Base-by-base conservation (phyloP, 352 stramenopile genomes). In the Phytophthora constricta region DNA sequence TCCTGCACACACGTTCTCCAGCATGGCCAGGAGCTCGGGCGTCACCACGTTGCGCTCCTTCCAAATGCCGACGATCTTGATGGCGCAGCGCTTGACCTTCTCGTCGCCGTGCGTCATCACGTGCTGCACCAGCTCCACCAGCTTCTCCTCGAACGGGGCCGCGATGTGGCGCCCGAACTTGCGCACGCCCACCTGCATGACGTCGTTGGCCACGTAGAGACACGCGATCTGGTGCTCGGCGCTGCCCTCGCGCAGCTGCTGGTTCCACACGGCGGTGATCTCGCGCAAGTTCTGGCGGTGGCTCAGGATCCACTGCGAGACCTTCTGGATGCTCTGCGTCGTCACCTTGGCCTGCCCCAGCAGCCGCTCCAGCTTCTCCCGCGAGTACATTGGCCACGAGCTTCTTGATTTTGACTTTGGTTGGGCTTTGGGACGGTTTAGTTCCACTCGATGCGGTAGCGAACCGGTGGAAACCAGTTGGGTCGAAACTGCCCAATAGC, bases 31-130 rank as follows among this genome's bases (percentile, higher is more conserved):
- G 46, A 92, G 56, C 5, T 57, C 20, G 0, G 72, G 70, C 31
- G 71, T 79, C 22, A 96, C 68, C 22, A 91, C 85, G n/a, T 75
- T 61, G 27, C 87, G 84, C 56, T 94, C 84, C 49, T 91, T 89
- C 87, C 87, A 96, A 65, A 96, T 91, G 42, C 84, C 82, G 27
- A 96, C 87, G 64, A 96, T 83, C 72, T 96, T 96, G 60, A 93
- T 88, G 26, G 91, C 68, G 49, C 86, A 92, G 54, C 85, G 86
- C 71, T 96, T 93, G 57, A 94, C 85, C 60, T 92, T 92, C 57
- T 93, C 86, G 26, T 92, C 78, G 20, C 83, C 82, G 16, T 78
- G 55, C 11, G 39, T 33, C 87, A 96, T 96, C 17, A 93, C 68
- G n/a, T 80, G 70, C 54, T 90, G 73, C 5, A 87, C 71, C 1